Evolutionary conservation across 129 eudicot genomes (phyloP).

Genomic region (Lactuca saligna): DNA sequence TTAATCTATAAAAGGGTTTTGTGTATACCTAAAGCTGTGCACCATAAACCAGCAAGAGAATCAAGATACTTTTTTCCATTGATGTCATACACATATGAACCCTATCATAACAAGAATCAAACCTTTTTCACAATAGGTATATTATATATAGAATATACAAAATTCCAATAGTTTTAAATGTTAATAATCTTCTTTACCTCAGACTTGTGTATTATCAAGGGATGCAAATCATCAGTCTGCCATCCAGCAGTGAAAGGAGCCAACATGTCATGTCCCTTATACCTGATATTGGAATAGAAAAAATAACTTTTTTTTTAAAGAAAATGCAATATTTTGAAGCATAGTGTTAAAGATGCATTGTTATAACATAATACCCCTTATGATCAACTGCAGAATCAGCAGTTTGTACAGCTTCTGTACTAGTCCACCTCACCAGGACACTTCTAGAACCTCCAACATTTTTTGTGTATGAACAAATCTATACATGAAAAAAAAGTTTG

Average conservation of each 20-base stretch:
- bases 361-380: slow-evolving; percentile 44
- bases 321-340: background rate
- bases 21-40: slow-evolving; percentile 74
- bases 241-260: slow-evolving; percentile 94
- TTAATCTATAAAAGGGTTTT: background rate
- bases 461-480: slow-evolving; percentile 37
- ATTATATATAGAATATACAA: no score
- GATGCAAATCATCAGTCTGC: slow-evolving; percentile 61
- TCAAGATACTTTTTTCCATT: slow-evolving; percentile 90
- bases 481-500: slow-evolving; percentile 3
- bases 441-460: slow-evolving; percentile 33
- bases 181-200: slow-evolving; percentile 37
- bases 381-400: slow-evolving; percentile 34
- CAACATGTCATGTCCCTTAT: slow-evolving; percentile 80
- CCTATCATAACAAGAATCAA: slow-evolving; percentile 41
- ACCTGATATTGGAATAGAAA: slow-evolving; percentile 35
- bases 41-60: slow-evolving; percentile 96
- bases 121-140: background rate
- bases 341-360: slow-evolving; percentile 1
- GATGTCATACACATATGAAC: slow-evolving; percentile 74
- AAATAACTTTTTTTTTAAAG: background rate
- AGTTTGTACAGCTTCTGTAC: slow-evolving; percentile 44
- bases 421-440: slow-evolving; percentile 35
- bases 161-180: no score
- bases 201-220: slow-evolving; percentile 64